Evolutionary conservation across 805 yeast genomes (phyloP), one percentile per base, ranked within the genome.

Genomic region (Starmerella vaccinii): DNA sequence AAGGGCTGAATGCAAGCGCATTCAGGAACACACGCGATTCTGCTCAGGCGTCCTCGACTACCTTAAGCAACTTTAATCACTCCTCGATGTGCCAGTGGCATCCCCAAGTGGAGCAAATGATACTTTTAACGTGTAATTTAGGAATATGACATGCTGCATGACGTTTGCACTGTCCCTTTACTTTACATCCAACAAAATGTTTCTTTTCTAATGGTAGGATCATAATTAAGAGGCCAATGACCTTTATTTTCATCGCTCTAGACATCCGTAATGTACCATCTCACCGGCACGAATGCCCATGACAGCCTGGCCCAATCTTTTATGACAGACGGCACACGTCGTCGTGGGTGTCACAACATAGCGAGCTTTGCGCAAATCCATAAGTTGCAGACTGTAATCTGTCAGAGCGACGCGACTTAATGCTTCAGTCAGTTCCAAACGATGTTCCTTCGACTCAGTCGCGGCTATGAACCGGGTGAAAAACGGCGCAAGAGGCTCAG

Each of bases 11-110:
- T 69, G 73, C 34, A 71, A 70, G 3, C 72, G 71, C 15, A 65
- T 89, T 60, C 95, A 86, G 61, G 77, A 75, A 27, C 66, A 84
- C 53, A 77, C 78, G 35, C 84, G 87, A 63, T 86, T 80, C 66
- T 85, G 95, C 65, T 75, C 92, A 1, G 89, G 95, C 51, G 87
- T 88, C 16, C 68, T 84, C 29, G 24, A 33, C 24, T 51, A 38
- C 27, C 35, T 51, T 7, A 43, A 47, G 22, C 49, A 51, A 35
- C 18, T 46, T n/a, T 46, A 38, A n/a, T n/a, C n/a, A n/a, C n/a
- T n/a, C n/a, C n/a, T n/a, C n/a, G n/a, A n/a, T n/a, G n/a, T n/a
- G n/a, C n/a, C n/a, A n/a, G n/a, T n/a, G n/a, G n/a, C n/a, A n/a
- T n/a, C n/a, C n/a, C n/a, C n/a, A n/a, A n/a, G n/a, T n/a, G n/a